Base-by-base conservation (phyloP, 768 basidiomycete species). In the Collybia mongolica region DNA sequence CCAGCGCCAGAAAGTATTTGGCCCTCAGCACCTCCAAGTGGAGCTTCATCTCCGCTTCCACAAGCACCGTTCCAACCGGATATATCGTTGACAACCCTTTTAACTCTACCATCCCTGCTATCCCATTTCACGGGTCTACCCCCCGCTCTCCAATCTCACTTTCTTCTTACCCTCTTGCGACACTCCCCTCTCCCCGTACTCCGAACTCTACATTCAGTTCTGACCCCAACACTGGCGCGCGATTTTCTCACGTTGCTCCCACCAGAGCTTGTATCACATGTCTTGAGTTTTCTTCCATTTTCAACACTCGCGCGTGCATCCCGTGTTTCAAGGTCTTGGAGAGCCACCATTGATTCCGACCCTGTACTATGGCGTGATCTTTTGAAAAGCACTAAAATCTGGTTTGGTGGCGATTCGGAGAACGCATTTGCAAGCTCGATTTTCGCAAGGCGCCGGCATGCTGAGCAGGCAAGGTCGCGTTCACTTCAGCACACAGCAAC, bases 191-290 rank as follows among this genome's bases (percentile, higher is more conserved):
- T 96, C 17, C 86, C 93, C 3, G 96, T 98, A 32, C 78, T 99
- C 22, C 88, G 96, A 45, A 90, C 89, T 1, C 70, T 98, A 14
- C 88, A 95, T 61, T 85, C 88, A 29, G 89, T 98, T 59, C 76
- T 98, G 58, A 86, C 89, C 0, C 92, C 90, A 20, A 93, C 93
- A 2, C 76, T 98, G 23, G 92, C 93, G 18, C 88, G 95, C 58
- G 97, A 99, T 69, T 99, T 98, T 66, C 80, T 98, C 57, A 86
- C 89, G 2, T 81, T 92, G 35, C 82, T 98, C 8, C 97, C 97
- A 4, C 86, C 90, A 28, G 96, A 99, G 61, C 83, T 99, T 32
- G 88, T 92, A 44, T 90, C 94, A 1, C 88, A 90, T 55, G 81
- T 98, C 54, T 80, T 98, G 54, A 85, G 85, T 57, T 92, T 80